Conservation (phyloP, 2,329 filamentous ascomycete genomes). For the Scedosporium dehoogii region DNA sequence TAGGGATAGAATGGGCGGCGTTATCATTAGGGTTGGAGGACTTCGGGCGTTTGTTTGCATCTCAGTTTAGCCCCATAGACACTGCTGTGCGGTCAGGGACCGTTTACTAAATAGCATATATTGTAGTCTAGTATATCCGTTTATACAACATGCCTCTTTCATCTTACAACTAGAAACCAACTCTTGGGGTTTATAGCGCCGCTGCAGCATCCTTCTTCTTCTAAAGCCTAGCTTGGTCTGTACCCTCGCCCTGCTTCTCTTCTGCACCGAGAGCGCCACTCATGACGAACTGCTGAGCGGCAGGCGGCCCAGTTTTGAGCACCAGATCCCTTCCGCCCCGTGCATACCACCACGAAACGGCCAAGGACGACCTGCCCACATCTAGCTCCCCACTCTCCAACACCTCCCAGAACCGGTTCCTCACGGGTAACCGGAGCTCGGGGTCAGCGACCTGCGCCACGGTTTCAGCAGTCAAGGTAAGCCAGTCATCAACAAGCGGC, state of each 20-base stretch:
- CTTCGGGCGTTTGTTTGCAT: too few relatives aligned
- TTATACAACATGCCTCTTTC: too few relatives aligned
- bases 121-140: too few relatives aligned
- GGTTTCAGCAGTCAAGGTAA: slow-evolving; percentile 59
- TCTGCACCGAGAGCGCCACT: slow-evolving; percentile 1
- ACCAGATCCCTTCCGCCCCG: slow-evolving; percentile 44
- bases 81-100: too few relatives aligned
- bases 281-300: slow-evolving; percentile 8
- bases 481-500: slow-evolving; percentile 67
- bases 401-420: slow-evolving; percentile 68
- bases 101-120: too few relatives aligned
- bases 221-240: not conserved
- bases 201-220: not conserved
- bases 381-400: slow-evolving; percentile 79
- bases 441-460: slow-evolving; percentile 55
- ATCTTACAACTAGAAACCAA: too few relatives aligned
- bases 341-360: slow-evolving; percentile 77
- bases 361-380: slow-evolving; percentile 68
- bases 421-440: slow-evolving; percentile 52
- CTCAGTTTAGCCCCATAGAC: too few relatives aligned
- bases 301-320: slow-evolving; percentile 18
- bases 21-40: not conserved
- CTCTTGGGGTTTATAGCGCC: not conserved
- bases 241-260: not conserved
- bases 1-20: not conserved